A percentile compares a stretch with the other conserved stretches of the same genome.
Evolutionary conservation across 768 basidiomycete species (phyloP).

Genomic region (Udeniomyces megalosporus): DNA sequence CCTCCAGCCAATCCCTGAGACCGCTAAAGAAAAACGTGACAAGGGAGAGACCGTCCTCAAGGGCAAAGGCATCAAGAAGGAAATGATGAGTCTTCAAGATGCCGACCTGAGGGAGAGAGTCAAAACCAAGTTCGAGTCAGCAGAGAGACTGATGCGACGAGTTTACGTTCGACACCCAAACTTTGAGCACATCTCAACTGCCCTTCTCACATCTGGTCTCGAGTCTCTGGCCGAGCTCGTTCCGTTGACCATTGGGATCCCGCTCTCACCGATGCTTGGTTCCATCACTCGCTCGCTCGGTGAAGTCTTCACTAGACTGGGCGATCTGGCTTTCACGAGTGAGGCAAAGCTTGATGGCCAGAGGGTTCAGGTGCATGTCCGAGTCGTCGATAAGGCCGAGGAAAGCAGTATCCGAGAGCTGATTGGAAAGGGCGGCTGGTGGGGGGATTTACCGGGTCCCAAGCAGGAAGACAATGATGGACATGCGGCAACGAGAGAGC

Average conservation of each 20-base stretch:
- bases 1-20: not conserved
- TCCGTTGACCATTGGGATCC: slow-evolving; percentile 41
- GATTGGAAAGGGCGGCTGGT: slow-evolving; percentile 4
- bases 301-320: slow-evolving; percentile 61
- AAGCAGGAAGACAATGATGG: too few relatives aligned
- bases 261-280: slow-evolving; percentile 71
- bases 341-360: slow-evolving; percentile 81
- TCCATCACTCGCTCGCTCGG: slow-evolving; percentile 68
- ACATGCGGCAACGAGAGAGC: not conserved
- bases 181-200: slow-evolving; percentile 36
- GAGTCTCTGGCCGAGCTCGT: not conserved
- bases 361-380: slow-evolving; percentile 33
- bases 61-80: slow-evolving; percentile 20
- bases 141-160: slow-evolving; percentile 38
- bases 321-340: slow-evolving; percentile 47
- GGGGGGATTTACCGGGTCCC: too few relatives aligned
- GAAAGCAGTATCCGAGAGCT: not conserved
- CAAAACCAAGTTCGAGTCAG: slow-evolving; percentile 26
- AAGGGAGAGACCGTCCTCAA: slow-evolving; percentile 16
- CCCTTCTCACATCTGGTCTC: slow-evolving; percentile 31
- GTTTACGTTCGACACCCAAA: slow-evolving; percentile 67
- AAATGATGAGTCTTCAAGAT: slow-evolving; percentile 18
- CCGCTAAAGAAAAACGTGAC: slow-evolving; percentile 19
- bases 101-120: slow-evolving; percentile 21
- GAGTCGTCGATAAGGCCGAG: slow-evolving; percentile 14